Percentiles rank a stretch among this genome's conserved stretches.
Evolutionary conservation across 2,329 filamentous ascomycete species (phyloP).

Genomic region (Ascocoryne sarcoides): DNA sequence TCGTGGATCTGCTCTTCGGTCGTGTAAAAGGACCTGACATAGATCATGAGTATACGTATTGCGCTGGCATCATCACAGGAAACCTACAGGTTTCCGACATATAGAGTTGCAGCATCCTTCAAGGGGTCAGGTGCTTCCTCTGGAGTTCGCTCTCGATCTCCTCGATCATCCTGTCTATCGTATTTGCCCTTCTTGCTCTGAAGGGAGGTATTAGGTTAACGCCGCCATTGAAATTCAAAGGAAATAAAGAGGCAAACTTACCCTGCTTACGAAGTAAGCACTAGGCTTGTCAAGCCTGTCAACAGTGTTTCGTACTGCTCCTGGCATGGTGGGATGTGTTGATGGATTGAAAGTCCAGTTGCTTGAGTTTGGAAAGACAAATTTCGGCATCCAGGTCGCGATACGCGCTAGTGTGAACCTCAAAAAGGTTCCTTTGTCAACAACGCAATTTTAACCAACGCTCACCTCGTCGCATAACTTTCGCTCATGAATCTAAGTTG

Average conservation of each 20-base stretch:
- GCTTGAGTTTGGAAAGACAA: conserved; percentile 3
- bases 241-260: conserved; percentile 34
- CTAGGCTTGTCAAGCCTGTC: conserved; percentile 90
- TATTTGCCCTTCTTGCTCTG: conserved; percentile 46
- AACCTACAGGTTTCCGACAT: conserved; percentile 86
- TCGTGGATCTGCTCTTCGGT: conserved; percentile 99
- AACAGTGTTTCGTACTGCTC: conserved; percentile 56
- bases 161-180: conserved; percentile 48
- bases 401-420: conserved; percentile 20
- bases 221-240: too few species aligned
- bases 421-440: conserved; percentile 15
- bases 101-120: conserved; percentile 83
- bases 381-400: conserved; percentile 1
- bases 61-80: conserved; percentile 4
- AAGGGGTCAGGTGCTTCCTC: conserved; percentile 67
- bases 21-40: conserved; percentile 79
- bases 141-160: conserved; percentile 35
- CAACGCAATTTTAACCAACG: conserved; percentile 10
- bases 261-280: conserved; percentile 82
- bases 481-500: conserved; percentile 8
- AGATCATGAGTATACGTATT: conserved; percentile 4
- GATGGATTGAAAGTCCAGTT: conserved; percentile 1
- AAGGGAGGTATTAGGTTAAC: conserved; percentile 20
- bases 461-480: conserved; percentile 5
- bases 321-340: conserved; percentile 25